Evolutionary conservation across 495 filamentous ascomycete species (phyloP), one percentile per base, ranked within the genome.

Genomic region (Pseudomonodictys pantanalensis): DNA sequence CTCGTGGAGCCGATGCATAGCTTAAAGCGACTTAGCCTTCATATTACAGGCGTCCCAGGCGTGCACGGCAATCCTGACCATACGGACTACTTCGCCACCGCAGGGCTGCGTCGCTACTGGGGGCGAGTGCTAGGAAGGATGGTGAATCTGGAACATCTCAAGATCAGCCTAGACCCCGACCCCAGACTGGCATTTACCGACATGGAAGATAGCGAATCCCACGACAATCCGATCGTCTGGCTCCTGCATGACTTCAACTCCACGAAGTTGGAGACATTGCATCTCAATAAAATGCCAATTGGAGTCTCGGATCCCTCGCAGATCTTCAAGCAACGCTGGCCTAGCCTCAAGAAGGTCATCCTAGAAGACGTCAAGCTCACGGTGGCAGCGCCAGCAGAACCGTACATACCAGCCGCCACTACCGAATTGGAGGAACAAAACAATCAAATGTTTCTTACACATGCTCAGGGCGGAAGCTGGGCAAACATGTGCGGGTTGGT

Each of bases 1-100:
- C n/a, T n/a, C n/a, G n/a, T n/a, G n/a, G n/a, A n/a, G n/a, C n/a
- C n/a, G n/a, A n/a, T n/a, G n/a, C n/a, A n/a, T n/a, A n/a, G n/a
- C n/a, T n/a, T n/a, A n/a, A n/a, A n/a, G n/a, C n/a, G n/a, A n/a
- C n/a, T n/a, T n/a, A n/a, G n/a, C n/a, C n/a, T n/a, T n/a, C n/a
- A n/a, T n/a, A n/a, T n/a, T n/a, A n/a, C n/a, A 29, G 56, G 56
- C 3, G 30, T 25, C 1, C 56, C 50, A 26, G 56, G 56, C 12
- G 33, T 29, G 8, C 56, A 60, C 30, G 56, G 56, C 25, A 15
- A n/a, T 6, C 22, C n/a, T 8, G 39, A 32, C 39, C 41, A 29
- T 9, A 6, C 7, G 28, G 28, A 17, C 23, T 17, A 26, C 12
- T 17, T 29, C 24, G 6, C 24, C 24, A 29, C 10, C 20, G 24